phyloP scores from a whole-genome alignment of 495 filamentous ascomycete species.

The Aspergillus heteromorphus region DNA sequence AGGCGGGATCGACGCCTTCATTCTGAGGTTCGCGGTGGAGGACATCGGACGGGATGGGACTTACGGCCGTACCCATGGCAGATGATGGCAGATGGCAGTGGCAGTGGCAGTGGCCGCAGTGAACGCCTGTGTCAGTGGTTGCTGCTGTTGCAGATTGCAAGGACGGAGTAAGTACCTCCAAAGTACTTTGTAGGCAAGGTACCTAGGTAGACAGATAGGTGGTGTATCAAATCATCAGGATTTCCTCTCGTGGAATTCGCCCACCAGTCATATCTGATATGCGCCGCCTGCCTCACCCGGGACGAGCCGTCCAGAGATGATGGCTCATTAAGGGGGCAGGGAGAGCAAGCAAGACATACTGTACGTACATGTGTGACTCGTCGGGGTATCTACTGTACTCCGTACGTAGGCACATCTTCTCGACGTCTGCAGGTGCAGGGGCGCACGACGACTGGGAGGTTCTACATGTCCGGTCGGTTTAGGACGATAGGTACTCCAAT shows the following conservation, averaged over 20 bases:
- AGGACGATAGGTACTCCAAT: not conserved
- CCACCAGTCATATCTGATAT: conserved; percentile 9
- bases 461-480: not conserved
- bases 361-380: conserved; percentile 9
- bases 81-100: no score
- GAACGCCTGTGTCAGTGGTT: no score
- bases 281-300: not conserved
- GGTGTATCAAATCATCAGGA: not conserved
- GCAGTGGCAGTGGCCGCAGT: no score
- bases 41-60: not conserved
- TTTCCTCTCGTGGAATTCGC: not conserved
- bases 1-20: not conserved
- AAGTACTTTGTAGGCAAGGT: no score
- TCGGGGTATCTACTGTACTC: no score
- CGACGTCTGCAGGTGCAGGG: conserved; percentile 3
- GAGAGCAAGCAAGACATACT: not conserved
- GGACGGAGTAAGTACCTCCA: no score
- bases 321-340: not conserved
- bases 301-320: no score
- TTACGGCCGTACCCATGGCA: no score
- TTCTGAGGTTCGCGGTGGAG: not conserved
- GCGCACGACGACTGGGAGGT: not conserved
- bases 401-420: no score
- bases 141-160: no score
- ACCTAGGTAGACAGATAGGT: no score